Percentiles rank a stretch among this genome's conserved stretches.
These are phyloP conservation scores for Przewalskia tangutica DNA, from an alignment of 257 asterid species.

Conservation along the genomic window DNA sequence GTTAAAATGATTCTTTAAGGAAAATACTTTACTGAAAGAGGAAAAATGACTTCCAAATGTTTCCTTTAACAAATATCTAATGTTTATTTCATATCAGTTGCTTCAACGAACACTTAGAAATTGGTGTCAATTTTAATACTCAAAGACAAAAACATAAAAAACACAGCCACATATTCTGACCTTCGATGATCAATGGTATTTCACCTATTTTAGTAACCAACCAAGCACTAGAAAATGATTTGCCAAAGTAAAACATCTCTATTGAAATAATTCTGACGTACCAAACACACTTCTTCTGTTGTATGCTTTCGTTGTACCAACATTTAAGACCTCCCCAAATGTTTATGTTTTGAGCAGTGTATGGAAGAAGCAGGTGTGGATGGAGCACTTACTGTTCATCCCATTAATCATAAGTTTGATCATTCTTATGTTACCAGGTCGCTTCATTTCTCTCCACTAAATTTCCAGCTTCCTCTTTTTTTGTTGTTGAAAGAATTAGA, in stretches of 20 bases:
- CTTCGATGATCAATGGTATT: background rate
- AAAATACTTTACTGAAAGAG: background rate
- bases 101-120: background rate
- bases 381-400: slow-evolving; percentile 91
- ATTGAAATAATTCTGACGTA: background rate
- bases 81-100: background rate
- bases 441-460: slow-evolving; percentile 11
- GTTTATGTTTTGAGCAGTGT: slow-evolving; percentile 25
- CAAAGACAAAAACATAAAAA: no score
- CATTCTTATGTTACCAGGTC: slow-evolving; percentile 89
- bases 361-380: slow-evolving; percentile 80
- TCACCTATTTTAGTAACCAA: background rate
- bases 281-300: background rate
- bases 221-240: background rate
- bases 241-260: background rate
- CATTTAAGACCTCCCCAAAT: background rate
- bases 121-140: background rate
- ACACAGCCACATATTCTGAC: no score
- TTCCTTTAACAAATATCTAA: background rate
- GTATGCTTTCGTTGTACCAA: background rate
- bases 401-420: slow-evolving; percentile 77
- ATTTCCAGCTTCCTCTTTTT: background rate
- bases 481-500: no score
- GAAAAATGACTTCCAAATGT: background rate
- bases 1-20: background rate